Evolutionary conservation across 305 asterid species (phyloP), one percentile per base, ranked within the genome.

Genomic region (Ajuga reptans): DNA sequence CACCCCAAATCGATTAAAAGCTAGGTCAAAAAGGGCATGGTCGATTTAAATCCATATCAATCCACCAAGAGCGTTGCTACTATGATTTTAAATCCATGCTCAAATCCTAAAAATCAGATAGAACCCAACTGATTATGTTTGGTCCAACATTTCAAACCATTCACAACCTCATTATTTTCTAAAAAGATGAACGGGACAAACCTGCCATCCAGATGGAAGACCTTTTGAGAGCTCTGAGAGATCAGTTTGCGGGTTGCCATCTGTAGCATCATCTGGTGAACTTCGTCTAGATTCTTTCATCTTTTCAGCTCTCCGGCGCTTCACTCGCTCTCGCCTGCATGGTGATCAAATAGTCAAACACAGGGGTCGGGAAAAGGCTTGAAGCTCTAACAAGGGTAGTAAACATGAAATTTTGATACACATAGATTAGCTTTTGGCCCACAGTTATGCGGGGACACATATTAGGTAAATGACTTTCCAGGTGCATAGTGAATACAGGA

Each of bases 121-220:
- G 1, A 21, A 0, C 1, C 27, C 27, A 21, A 21, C 27, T 21
- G 27, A 21, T 21, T 21, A 3, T 31, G 24, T 21, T 72, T 8
- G 17, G 47, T 47, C 43, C 62, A 24, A 34, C 29, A 43, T 12
- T 53, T 33, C 8, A 8, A 39, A 14, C 54, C 12, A 72, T 51
- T 64, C 43, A 17, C 24, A 65, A n/a, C 47, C 55, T 57, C 34
- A 9, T 52, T 34, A n/a, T 64, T 57, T 42, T 50, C 15, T 17
- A 4, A 68, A 41, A 21, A 64, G 4, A 18, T 43, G 15, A 64
- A 69, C 18, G 46, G 67, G 34, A n/a, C 68, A 14, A 54, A 94
- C 99, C 98, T 87, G 89, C 98, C 99, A 94, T 52, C 95, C 95
- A 52, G 83, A 79, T 60, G 98, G 99, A 77, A 94, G 96, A 80